Conservation (phyloP, 2,329 filamentous ascomycete genomes). For the Myriosclerotinia curreyana region DNA sequence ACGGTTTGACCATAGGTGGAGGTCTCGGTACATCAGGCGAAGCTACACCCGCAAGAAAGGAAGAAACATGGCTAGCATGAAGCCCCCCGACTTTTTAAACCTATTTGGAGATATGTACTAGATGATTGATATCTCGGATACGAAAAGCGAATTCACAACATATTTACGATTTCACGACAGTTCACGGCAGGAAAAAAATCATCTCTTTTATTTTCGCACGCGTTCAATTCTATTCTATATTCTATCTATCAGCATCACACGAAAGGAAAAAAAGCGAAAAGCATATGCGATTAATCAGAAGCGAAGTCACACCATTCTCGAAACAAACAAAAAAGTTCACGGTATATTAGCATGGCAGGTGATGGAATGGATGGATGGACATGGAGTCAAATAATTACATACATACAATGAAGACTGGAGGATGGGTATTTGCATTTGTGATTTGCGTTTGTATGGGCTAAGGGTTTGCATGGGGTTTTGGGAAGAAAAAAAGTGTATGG, state of each 20-base stretch:
- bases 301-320: background rate
- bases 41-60: slow-evolving; percentile 35
- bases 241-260: no score
- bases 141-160: background rate
- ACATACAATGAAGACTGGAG: background rate
- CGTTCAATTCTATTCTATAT: no score
- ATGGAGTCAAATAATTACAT: background rate
- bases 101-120: background rate
- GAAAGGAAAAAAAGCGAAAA: background rate
- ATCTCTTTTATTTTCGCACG: background rate
- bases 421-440: no score
- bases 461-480: background rate
- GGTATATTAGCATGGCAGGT: background rate
- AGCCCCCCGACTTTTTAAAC: background rate
- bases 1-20: slow-evolving; percentile 39
- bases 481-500: no score
- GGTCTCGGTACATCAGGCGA: slow-evolving; percentile 27
- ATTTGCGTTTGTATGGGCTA: background rate
- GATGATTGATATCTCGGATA: background rate
- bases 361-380: background rate
- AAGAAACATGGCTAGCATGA: slow-evolving; percentile 39
- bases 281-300: background rate
- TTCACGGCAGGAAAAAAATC: background rate
- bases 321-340: background rate
- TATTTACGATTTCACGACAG: slow-evolving; percentile 1